Evolutionary conservation across 2,329 filamentous ascomycete species (phyloP).

Genomic region (Alternaria panax): DNA sequence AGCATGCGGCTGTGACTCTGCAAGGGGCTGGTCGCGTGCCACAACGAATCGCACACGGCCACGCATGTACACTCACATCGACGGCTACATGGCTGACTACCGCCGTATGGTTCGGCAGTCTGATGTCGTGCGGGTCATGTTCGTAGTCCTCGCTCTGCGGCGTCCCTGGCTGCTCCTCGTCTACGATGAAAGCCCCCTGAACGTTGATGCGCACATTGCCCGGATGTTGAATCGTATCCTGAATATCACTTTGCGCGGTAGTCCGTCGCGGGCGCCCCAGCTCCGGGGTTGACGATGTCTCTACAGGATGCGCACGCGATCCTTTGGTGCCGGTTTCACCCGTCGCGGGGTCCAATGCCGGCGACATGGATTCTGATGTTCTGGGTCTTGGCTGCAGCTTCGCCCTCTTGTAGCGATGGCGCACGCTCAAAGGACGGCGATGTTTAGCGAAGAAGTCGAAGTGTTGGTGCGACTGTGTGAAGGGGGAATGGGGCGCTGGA

Average conservation of each 20-base stretch:
- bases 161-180: constrained; percentile 66
- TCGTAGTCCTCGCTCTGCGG: constrained; percentile 62
- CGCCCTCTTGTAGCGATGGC: constrained; percentile 43
- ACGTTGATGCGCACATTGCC: constrained; percentile 92
- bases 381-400: constrained; percentile 48
- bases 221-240: constrained; percentile 64
- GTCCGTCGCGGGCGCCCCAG: constrained; percentile 36
- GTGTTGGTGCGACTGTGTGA: constrained; percentile 30
- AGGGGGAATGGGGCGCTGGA: constrained; percentile 26
- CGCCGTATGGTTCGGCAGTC: constrained; percentile 93
- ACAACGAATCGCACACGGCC: constrained; percentile 21
- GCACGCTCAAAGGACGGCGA: constrained; percentile 31
- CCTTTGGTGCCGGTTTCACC: constrained; percentile 37
- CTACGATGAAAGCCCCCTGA: constrained; percentile 93
- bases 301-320: constrained; percentile 28
- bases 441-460: constrained; percentile 23
- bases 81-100: constrained; percentile 97
- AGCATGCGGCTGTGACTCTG: constrained; percentile 16
- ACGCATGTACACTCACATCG: constrained; percentile 70
- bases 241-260: constrained; percentile 52
- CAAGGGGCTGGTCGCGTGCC: constrained; percentile 13
- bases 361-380: constrained; percentile 41
- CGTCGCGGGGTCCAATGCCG: constrained; percentile 40
- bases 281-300: constrained; percentile 25
- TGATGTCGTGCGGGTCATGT: constrained; percentile 88